Conservation (phyloP, 1,284 basidiomycete genomes). For the Boletellus deceptivus region DNA sequence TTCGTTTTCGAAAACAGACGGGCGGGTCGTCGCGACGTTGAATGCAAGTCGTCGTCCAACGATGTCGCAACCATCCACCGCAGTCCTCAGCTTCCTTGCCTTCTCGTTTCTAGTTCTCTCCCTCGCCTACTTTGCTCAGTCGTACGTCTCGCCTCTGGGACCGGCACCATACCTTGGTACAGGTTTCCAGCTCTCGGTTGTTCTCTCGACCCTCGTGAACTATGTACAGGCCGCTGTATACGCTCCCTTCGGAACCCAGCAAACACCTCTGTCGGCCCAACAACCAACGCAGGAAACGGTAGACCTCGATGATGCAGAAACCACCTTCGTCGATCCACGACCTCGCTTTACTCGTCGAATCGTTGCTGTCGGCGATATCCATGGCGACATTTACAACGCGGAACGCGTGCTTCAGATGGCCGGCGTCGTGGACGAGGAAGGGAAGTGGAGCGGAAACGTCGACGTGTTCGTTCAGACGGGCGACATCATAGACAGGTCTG, state of each 20-base stretch:
- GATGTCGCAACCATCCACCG: constrained; percentile 26
- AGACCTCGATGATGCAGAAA: constrained; percentile 11
- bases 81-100: constrained; percentile 21
- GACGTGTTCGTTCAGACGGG: constrained; percentile 91
- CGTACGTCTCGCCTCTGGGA: constrained; percentile 32
- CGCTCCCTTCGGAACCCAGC: constrained; percentile 21
- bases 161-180: constrained; percentile 33
- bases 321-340: constrained; percentile 22
- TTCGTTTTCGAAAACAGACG: constrained; percentile 4
- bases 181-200: constrained; percentile 18
- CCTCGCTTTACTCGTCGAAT: constrained; percentile 39
- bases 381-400: constrained; percentile 63
- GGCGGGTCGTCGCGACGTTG: constrained; percentile 4
- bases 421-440: constrained; percentile 63
- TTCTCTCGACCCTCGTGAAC: constrained; percentile 27
- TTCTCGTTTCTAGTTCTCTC: constrained; percentile 31
- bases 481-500: constrained; percentile 85
- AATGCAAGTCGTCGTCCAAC: background rate
- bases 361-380: constrained; percentile 68
- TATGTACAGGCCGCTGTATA: constrained; percentile 24
- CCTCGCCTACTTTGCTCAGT: constrained; percentile 32
- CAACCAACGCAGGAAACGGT: constrained; percentile 4
- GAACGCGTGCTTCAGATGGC: constrained; percentile 74
- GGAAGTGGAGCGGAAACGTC: constrained; percentile 74
- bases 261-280: constrained; percentile 15